Evolutionary conservation across 2,329 filamentous ascomycete genomes (phyloP), one percentile per base, ranked within the genome.

Genomic region (Trichoderma lentiforme): DNA sequence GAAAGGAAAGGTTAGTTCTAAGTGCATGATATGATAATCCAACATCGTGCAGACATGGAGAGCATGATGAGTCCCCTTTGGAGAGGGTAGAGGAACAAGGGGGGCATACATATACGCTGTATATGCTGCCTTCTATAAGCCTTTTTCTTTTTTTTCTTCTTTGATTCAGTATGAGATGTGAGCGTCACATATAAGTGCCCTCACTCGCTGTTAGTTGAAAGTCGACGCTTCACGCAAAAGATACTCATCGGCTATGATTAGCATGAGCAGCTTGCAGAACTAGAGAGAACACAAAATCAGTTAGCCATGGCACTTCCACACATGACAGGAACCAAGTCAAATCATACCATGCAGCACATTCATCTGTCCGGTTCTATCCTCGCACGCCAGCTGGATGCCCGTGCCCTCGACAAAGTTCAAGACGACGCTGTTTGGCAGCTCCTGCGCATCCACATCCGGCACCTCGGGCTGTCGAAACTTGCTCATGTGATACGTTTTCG

Each of bases 371-470:
- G 83, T 81, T 70, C 89, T 85, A 78, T 90, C 89, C 79, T 89
- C 88, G 74, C 90, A 91, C 26, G 89, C 89, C 76, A 91, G 81
- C 77, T 91, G 89, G 71, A 91, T 81, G 61, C 85, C 84, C n/a
- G 87, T 88, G 3, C 89, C 88, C 65, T 88, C 88, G 21, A 90
- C 76, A 73, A 91, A 87, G 75, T 90, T 87, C 60, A 91, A 81
- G 8, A 88, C 85, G 4, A 91, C 88, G 78, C 94, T 98, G 83
- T 98, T 93, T 3, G 95, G 94, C 67, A 99, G 86, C 83, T 99
- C 96, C 82, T 98, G 93, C 75, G 93, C 86, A 79, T 98, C 96
- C 73, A 97, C 91, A 80, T 98, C 95, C 0, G 96, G 96, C 18
- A 93, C 86, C 76, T 91, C 93, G 0, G 95, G 95, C 53, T 85